These are phyloP conservation scores for Yamadazyma oceani DNA, from an alignment of 1,139 yeast genomes.

Conservation along the genomic window DNA sequence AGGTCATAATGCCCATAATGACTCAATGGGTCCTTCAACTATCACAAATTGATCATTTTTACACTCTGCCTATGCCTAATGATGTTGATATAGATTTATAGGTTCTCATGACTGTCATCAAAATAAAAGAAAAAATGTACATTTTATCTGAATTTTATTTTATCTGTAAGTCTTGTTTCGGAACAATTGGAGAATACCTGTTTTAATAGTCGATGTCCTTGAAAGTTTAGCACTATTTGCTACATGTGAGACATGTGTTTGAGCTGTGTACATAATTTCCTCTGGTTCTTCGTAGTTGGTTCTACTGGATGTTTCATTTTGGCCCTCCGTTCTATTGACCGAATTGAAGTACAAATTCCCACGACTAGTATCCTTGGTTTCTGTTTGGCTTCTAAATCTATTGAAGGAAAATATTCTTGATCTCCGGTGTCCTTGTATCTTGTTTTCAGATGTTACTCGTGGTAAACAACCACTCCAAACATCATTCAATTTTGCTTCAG, in stretches of 20 bases:
- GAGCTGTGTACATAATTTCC: constrained; percentile 9
- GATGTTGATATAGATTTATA: neutral
- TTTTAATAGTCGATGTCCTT: constrained; percentile 7
- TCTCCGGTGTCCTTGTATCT: constrained; percentile 1
- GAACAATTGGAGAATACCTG: constrained; percentile 5
- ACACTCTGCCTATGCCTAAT: neutral
- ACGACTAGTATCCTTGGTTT: neutral
- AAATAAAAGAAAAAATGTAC: too few species aligned
- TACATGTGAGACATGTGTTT: constrained; percentile 6
- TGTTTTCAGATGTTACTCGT: constrained; percentile 5
- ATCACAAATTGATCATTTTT: constrained; percentile 23
- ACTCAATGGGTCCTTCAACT: constrained; percentile 37
- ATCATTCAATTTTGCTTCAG: constrained; percentile 18
- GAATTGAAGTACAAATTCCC: too few species aligned
- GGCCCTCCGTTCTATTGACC: neutral
- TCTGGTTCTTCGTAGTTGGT: constrained; percentile 2
- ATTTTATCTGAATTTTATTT: neutral
- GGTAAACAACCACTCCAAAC: constrained; percentile 25
- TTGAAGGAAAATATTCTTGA: constrained; percentile 7
- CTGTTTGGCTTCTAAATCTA: constrained; percentile 1
- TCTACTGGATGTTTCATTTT: too few species aligned
- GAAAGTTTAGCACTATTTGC: constrained; percentile 1
- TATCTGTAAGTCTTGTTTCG: constrained; percentile 1
- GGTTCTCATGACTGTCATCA: neutral
- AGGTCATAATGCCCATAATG: constrained; percentile 31